phyloP scores from a whole-genome alignment of 305 asterid genomes.

The Ilex paraguariensis region DNA sequence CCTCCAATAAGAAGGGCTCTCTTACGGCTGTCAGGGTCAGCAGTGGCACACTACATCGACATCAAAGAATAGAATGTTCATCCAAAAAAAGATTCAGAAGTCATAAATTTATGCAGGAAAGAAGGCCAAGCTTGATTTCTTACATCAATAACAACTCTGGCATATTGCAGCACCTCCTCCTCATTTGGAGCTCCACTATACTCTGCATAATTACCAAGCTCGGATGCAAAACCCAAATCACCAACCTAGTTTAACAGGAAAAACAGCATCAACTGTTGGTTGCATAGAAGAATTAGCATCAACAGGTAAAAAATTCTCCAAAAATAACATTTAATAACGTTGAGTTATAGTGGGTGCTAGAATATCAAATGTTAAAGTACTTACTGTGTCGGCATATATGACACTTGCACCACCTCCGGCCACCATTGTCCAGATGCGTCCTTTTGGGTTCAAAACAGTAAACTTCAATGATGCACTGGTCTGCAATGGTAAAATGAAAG shows the following conservation, averaged over 20 bases:
- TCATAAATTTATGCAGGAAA: no score
- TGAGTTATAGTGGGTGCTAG: not conserved
- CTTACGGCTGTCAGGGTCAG: constrained; percentile 81
- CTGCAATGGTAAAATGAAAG: constrained; percentile 29
- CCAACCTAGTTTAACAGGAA: constrained; percentile 42
- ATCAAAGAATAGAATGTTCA: constrained; percentile 8
- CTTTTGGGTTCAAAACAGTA: constrained; percentile 92
- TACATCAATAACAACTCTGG: constrained; percentile 80
- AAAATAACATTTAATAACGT: no score
- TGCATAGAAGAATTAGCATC: no score
- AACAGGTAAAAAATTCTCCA: no score
- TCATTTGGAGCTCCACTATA: constrained; percentile 94
- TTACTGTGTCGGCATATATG: constrained; percentile 85
- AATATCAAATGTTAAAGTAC: constrained; percentile 6
- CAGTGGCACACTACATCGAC: constrained; percentile 68
- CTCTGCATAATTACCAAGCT: constrained; percentile 88
- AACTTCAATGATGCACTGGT: constrained; percentile 96
- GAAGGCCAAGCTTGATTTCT: constrained; percentile 5
- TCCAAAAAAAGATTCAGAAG: not conserved
- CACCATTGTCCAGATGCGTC: constrained; percentile 97
- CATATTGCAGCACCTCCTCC: constrained; percentile 85
- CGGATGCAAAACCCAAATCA: constrained; percentile 85
- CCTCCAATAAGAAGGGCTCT: constrained; percentile 92
- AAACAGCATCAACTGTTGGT: not conserved
- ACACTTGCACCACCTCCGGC: constrained; percentile 99